Conservation (phyloP, 2,329 filamentous ascomycete genomes). For the Kalmusia sp. region DNA sequence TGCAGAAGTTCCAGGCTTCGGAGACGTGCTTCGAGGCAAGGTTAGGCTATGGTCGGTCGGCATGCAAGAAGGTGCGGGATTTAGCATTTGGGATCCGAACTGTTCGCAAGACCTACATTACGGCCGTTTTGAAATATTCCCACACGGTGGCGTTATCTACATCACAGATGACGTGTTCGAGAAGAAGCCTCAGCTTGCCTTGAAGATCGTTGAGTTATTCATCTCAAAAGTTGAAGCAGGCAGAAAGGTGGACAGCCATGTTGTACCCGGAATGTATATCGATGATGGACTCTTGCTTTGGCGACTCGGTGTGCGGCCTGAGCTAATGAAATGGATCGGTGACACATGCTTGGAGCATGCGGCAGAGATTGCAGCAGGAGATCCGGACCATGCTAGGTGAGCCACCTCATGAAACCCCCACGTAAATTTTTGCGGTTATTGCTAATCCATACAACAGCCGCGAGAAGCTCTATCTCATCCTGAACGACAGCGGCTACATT, state of each 20-base stretch:
- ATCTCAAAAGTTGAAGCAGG: slow-evolving; percentile 34
- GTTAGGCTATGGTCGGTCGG: slow-evolving; percentile 46
- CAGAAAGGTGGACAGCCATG: slow-evolving; percentile 18
- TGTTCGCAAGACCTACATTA: slow-evolving; percentile 21
- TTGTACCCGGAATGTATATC: slow-evolving; percentile 23
- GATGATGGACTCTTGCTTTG: slow-evolving; percentile 34
- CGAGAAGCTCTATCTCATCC: slow-evolving; percentile 32
- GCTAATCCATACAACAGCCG: slow-evolving; percentile 16
- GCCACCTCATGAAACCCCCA: too few species aligned
- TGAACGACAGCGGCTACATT: slow-evolving; percentile 28
- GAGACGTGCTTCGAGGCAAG: slow-evolving; percentile 34
- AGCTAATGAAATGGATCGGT: slow-evolving; percentile 35
- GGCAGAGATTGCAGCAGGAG: slow-evolving; percentile 21
- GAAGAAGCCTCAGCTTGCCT: slow-evolving; percentile 45
- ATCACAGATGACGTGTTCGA: slow-evolving; percentile 54
- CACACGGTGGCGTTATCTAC: slow-evolving; percentile 48
- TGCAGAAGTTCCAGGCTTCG: slow-evolving; percentile 40
- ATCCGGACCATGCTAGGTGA: slow-evolving; percentile 27
- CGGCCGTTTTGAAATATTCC: slow-evolving; percentile 45
- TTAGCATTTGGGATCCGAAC: slow-evolving; percentile 20
- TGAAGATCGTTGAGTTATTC: slow-evolving; percentile 46
- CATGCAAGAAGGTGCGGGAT: slow-evolving; percentile 24
- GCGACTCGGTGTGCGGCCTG: slow-evolving; percentile 42
- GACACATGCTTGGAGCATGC: slow-evolving; percentile 26
- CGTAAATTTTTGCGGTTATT: neutral